Evolutionary conservation across 2,329 filamentous ascomycete species (phyloP).

Genomic region (Alternaria sp.): DNA sequence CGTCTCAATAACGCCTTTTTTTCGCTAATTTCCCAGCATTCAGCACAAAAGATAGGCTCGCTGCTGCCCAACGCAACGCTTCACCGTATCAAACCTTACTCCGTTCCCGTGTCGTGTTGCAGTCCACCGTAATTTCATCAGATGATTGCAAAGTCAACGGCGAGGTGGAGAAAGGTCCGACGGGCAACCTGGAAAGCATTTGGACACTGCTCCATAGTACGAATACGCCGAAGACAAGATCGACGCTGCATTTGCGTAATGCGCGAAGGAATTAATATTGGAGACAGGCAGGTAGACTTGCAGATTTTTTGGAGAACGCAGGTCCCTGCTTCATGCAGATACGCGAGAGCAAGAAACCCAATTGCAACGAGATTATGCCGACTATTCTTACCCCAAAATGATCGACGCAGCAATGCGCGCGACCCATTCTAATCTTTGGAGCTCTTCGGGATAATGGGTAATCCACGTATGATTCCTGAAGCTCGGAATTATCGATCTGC

Average conservation of each 20-base stretch:
- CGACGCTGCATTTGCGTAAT: not conserved
- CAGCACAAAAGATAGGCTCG: not conserved
- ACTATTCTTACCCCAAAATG: not conserved
- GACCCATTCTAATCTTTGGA: not conserved
- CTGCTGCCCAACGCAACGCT: constrained; percentile 9
- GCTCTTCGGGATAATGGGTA: not conserved
- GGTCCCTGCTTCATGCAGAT: not conserved
- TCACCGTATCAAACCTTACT: constrained; percentile 7
- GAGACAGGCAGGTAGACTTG: not conserved
- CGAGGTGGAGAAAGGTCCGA: not conserved
- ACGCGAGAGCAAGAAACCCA: not conserved
- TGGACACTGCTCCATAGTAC: not conserved
- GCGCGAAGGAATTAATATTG: not conserved
- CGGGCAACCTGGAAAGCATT: not conserved
- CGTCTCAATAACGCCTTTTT: not conserved
- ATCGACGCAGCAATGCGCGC: not conserved
- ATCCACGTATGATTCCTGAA: not conserved
- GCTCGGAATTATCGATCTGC: not conserved
- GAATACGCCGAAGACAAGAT: not conserved
- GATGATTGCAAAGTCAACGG: not conserved
- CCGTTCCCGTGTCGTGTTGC: not conserved
- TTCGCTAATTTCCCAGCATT: not conserved
- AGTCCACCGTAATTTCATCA: constrained; percentile 1
- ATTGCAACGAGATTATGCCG: not conserved
- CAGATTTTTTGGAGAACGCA: not conserved